Conservation (phyloP, 2,329 filamentous ascomycete species). For the Colletotrichum euphorbiae region DNA sequence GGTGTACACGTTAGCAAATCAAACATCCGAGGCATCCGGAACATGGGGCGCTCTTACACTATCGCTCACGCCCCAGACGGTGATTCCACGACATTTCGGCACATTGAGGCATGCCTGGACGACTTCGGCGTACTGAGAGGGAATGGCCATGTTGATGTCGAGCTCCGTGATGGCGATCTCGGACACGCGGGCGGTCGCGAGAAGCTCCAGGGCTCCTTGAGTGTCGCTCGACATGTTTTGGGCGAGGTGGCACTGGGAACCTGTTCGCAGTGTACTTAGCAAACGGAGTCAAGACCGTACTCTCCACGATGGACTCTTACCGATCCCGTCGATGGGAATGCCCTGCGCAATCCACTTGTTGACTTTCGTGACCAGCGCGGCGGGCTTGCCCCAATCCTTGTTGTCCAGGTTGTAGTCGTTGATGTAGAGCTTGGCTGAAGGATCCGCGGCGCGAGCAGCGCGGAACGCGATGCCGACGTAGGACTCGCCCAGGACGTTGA, state of each 20-base stretch:
- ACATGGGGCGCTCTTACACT: slow-evolving; percentile 47
- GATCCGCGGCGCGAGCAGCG: slow-evolving; percentile 74
- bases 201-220: slow-evolving; percentile 61
- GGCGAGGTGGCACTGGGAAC: slow-evolving; percentile 67
- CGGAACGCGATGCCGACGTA: slow-evolving; percentile 78
- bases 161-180: slow-evolving; percentile 76
- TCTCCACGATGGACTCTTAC: slow-evolving; percentile 13
- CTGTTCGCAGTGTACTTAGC: slow-evolving; percentile 3
- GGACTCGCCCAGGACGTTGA: slow-evolving; percentile 74
- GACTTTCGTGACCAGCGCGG: slow-evolving; percentile 67
- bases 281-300: not conserved
- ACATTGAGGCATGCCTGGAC: slow-evolving; percentile 69
- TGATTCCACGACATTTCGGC: slow-evolving; percentile 72
- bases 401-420: slow-evolving; percentile 79
- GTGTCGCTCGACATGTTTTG: slow-evolving; percentile 57
- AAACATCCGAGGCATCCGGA: too few species aligned
- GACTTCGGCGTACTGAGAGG: slow-evolving; percentile 67
- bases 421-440: slow-evolving; percentile 77
- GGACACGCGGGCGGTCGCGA: slow-evolving; percentile 60
- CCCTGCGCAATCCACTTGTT: slow-evolving; percentile 72
- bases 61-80: slow-evolving; percentile 69
- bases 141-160: slow-evolving; percentile 71
- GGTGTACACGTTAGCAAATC: not conserved
- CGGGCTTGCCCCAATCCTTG: slow-evolving; percentile 68
- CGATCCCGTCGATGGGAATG: slow-evolving; percentile 74